Evolutionary conservation across 208 protist genomes (phyloP), one percentile per base, ranked within the genome.

Genomic region (Herpetomonas muscarum): DNA sequence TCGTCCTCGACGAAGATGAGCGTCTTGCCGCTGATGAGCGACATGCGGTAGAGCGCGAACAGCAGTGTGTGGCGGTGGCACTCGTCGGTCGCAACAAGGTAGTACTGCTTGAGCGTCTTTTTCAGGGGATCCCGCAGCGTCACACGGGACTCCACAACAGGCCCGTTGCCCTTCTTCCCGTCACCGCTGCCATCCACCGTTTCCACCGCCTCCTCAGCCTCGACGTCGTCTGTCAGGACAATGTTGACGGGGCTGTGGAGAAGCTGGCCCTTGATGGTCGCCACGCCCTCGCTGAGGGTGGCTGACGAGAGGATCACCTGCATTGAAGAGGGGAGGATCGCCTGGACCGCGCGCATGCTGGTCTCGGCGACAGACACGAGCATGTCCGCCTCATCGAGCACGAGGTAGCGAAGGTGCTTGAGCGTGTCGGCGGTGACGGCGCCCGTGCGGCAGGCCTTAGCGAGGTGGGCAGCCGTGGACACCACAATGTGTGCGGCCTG

Each of bases 321-420:
- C 63, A 91, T 76, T 45, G 50, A 68, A 0, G 71, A 48, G 6
- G 96, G 96, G n/a, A 98, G 51, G 34, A 86, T 52, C 0, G 79
- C 74, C 55, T 95, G 84, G 42, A 98, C 81, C 0, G 69, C 64
- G 17, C 82, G 75, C 24, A 99, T 69, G 21, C 97, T 96, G 19
- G 81, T 67, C 64, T 98, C 88, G 47, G 97, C 93, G 64, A 97
- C 94, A 12, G 92, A 97, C 29, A 98, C 76, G 25, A 98, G 66
- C 52, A 98, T 84, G 74, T 99, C 97, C 3, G 94, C 97, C 72
- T 99, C 97, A 66, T 99, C 97, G 44, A 98, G 74, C n/a, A 97
- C 93, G 56, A 96, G 68, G 53, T 83, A 82, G 29, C 81, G 72
- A 12, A 97, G 64, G 45, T 77, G 65, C 51, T 74, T 59, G 24